Evolutionary conservation across 2,329 filamentous ascomycete species (phyloP).

Genomic region (Chalaropsis ovoidea): DNA sequence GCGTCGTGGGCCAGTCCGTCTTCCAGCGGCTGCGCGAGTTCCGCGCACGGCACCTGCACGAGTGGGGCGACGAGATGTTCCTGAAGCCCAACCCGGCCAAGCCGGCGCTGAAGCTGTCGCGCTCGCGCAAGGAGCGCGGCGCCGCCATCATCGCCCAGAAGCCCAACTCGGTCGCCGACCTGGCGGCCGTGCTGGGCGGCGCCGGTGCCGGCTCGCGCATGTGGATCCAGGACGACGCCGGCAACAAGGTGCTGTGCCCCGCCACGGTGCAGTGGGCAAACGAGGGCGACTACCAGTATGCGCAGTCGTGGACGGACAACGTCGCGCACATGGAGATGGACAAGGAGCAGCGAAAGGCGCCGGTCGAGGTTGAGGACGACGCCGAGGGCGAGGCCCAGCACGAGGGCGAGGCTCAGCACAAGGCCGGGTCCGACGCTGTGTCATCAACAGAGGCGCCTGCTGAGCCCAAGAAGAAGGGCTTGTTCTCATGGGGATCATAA

Average conservation of each 20-base stretch:
- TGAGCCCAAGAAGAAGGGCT: constrained; percentile 20
- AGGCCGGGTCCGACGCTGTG: constrained; percentile 27
- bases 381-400: constrained; percentile 27
- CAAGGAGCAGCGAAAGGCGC: constrained; percentile 6
- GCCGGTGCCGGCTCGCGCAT: constrained; percentile 44
- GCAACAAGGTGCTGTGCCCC: constrained; percentile 31
- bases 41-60: constrained; percentile 51
- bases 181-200: constrained; percentile 49
- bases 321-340: constrained; percentile 40
- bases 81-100: constrained; percentile 33
- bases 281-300: constrained; percentile 40
- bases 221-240: constrained; percentile 27
- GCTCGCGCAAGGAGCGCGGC: constrained; percentile 40
- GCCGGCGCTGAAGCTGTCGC: constrained; percentile 33
- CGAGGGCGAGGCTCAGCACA: constrained; percentile 28
- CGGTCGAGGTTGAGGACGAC: constrained; percentile 22
- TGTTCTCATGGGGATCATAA: constrained; percentile 22
- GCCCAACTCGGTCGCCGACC: constrained; percentile 52
- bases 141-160: constrained; percentile 49
- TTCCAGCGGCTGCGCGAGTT: constrained; percentile 57
- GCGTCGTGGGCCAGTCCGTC: constrained; percentile 47
- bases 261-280: constrained; percentile 46
- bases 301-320: constrained; percentile 42
- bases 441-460: constrained; percentile 11
- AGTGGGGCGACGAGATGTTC: constrained; percentile 45